Evolutionary conservation across 2,329 filamentous ascomycete genomes (phyloP).

Genomic region (Microdochium trichocladiopsis): DNA sequence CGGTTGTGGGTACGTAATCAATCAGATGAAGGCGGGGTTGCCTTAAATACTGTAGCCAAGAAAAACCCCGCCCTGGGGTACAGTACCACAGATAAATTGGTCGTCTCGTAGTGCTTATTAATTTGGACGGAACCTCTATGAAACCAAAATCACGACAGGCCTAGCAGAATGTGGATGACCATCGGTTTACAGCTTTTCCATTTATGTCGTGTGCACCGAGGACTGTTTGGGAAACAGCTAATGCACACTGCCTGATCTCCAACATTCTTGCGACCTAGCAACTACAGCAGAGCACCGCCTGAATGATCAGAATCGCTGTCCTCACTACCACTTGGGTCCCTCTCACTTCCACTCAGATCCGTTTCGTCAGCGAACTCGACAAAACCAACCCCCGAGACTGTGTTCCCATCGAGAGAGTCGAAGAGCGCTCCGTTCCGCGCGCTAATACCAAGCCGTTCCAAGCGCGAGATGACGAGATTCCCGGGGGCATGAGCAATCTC

Average conservation of each 20-base stretch:
- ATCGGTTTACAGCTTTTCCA: no score
- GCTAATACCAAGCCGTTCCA: background rate
- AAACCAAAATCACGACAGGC: no score
- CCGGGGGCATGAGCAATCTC: slow-evolving; percentile 6
- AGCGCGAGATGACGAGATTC: background rate
- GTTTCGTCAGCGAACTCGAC: background rate
- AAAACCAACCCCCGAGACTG: background rate
- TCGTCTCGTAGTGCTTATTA: no score
- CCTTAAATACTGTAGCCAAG: no score
- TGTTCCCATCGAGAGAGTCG: background rate
- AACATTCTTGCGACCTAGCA: background rate
- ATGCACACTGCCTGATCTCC: background rate
- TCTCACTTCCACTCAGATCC: background rate
- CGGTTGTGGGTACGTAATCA: no score
- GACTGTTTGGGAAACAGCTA: no score
- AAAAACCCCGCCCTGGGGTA: no score
- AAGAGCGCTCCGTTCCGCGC: background rate
- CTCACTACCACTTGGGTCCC: background rate
- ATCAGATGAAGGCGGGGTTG: no score
- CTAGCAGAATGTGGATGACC: no score
- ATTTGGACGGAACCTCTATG: no score
- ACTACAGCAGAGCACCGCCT: background rate
- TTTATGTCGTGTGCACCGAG: no score
- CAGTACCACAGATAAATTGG: no score
- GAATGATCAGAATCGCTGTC: background rate